These are phyloP conservation scores for Penicillium psychrosexuale DNA, from an alignment of 2,329 filamentous ascomycete species.

Conservation along the genomic window DNA sequence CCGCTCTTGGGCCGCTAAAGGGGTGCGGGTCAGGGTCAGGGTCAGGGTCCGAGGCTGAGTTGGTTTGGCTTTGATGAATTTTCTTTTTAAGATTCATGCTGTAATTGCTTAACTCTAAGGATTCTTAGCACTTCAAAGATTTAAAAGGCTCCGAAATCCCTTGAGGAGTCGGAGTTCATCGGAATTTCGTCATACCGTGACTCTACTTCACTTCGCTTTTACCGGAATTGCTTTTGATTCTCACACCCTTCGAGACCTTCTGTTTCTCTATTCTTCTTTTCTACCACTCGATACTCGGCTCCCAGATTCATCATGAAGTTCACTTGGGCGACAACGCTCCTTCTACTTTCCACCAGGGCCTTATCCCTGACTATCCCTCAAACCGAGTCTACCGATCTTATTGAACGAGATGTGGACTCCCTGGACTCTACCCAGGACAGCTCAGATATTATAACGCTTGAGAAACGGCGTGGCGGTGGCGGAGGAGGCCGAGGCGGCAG, in stretches of 20 bases:
- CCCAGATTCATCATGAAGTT: conserved; percentile 32
- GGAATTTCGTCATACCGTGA: neutral
- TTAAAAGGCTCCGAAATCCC: neutral
- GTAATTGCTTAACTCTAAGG: neutral
- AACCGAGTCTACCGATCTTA: conserved; percentile 18
- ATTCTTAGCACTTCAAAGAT: too few relatives aligned
- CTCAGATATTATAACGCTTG: conserved; percentile 30
- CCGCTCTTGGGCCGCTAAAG: neutral
- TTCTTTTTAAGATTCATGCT: neutral
- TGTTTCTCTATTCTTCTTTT: neutral
- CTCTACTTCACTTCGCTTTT: neutral
- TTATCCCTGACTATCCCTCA: conserved; percentile 29
- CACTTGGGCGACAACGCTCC: conserved; percentile 22
- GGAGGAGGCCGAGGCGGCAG: conserved; percentile 38
- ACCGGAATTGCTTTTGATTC: neutral
- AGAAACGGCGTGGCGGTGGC: conserved; percentile 52
- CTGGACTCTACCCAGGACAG: conserved; percentile 4
- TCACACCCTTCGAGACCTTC: neutral
- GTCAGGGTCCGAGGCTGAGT: neutral
- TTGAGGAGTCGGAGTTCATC: neutral
- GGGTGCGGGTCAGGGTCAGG: too few relatives aligned
- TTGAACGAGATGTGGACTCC: conserved; percentile 14
- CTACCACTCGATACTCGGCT: neutral
- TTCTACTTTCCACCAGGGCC: conserved; percentile 31
- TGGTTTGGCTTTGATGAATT: neutral